A percentile compares a stretch with the other conserved stretches of the same genome.
phyloP scores from a whole-genome alignment of 2,329 filamentous ascomycete genomes.

The Xylariomycetidae sp. region DNA sequence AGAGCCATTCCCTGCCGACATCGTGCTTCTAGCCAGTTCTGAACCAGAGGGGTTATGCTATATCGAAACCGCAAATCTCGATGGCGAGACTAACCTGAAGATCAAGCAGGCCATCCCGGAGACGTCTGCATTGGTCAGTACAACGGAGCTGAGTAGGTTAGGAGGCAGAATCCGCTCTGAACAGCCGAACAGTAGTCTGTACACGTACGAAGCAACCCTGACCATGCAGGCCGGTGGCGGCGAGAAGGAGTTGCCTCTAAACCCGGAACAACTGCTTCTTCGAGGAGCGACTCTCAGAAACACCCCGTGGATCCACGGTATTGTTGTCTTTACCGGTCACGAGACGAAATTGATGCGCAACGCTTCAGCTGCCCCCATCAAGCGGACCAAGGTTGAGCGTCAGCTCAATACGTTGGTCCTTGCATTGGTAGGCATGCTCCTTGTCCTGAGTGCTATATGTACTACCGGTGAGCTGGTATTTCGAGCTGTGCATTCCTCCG shows the following conservation, averaged over 20 bases:
- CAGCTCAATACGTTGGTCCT: constrained; percentile 93
- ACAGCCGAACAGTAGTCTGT: constrained; percentile 96
- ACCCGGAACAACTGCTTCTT: constrained; percentile 87
- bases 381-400: constrained; percentile 90
- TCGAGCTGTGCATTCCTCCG: constrained; percentile 56
- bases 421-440: constrained; percentile 78
- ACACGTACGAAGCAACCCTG: constrained; percentile 95
- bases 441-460: constrained; percentile 81
- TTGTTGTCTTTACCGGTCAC: constrained; percentile 95
- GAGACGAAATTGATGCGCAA: constrained; percentile 99
- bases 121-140: constrained; percentile 81
- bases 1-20: constrained; percentile 87
- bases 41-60: constrained; percentile 98
- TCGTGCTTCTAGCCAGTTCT: constrained; percentile 88
- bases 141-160: constrained; percentile 77
- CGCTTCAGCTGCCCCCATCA: constrained; percentile 94
- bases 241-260: constrained; percentile 85
- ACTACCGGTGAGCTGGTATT: constrained; percentile 87
- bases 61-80: constrained; percentile 96
- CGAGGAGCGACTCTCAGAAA: constrained; percentile 92
- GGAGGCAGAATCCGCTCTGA: constrained; percentile 87
- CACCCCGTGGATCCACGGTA: constrained; percentile 93
- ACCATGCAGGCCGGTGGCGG: constrained; percentile 87
- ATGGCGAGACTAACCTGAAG: constrained; percentile 97
- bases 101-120: constrained; percentile 97